Conservation (phyloP, 305 asterid species). For the Euphrasia arctica region DNA sequence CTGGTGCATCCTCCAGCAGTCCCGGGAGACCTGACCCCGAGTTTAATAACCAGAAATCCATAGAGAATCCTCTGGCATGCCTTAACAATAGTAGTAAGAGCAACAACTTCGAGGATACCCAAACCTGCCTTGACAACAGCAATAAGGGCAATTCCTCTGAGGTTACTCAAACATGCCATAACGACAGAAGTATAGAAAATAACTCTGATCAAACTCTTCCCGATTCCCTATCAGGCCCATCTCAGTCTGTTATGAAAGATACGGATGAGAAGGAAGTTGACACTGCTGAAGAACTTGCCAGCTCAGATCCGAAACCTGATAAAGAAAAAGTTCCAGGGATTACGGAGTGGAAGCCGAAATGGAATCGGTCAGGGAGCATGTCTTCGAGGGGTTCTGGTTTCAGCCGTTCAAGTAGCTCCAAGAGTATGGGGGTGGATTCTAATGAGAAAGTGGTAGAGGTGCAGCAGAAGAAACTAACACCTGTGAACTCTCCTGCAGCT, state of each 20-base stretch:
- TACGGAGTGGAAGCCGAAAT: conserved; percentile 77
- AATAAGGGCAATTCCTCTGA: conserved; percentile 32
- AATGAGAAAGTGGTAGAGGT: conserved; percentile 51
- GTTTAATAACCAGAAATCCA: conserved; percentile 47
- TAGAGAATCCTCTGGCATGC: conserved; percentile 47
- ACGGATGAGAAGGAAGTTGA: conserved; percentile 45
- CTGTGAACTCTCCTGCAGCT: conserved; percentile 51
- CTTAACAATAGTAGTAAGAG: conserved; percentile 29
- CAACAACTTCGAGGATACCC: conserved; percentile 38
- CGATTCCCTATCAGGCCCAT: conserved; percentile 33
- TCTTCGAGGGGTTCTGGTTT: conserved; percentile 79
- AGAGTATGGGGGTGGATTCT: conserved; percentile 66
- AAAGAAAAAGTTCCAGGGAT: conserved; percentile 55
- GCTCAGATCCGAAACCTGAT: conserved; percentile 50
- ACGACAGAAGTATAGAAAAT: conserved; percentile 25
- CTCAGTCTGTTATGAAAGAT: conserved; percentile 43
- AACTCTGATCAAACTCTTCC: conserved; percentile 41
- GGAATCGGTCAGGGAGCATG: conserved; percentile 83
- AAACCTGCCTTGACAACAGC: conserved; percentile 30
- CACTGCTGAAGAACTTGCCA: conserved; percentile 30
- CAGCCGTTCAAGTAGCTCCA: conserved; percentile 72
- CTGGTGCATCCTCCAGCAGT: conserved; percentile 38
- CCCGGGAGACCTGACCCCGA: conserved; percentile 52
- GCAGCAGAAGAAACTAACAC: conserved; percentile 46
- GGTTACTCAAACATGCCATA: conserved; percentile 36